Evolutionary conservation across 2,329 filamentous ascomycete genomes (phyloP).

Genomic region (Hypoxylon sp.): DNA sequence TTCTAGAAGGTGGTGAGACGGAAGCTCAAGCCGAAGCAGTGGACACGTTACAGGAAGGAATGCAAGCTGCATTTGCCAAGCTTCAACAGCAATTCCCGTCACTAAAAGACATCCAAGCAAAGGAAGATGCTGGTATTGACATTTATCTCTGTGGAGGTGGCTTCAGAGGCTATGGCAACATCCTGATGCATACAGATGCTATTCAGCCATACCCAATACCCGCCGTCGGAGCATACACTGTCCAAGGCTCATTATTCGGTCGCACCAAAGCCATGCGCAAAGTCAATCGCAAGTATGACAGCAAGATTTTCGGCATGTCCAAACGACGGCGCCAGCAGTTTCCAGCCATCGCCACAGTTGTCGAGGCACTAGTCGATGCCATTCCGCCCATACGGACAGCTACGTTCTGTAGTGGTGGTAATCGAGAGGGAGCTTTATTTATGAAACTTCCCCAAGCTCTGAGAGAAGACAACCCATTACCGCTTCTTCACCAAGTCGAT

Average conservation of each 20-base stretch:
- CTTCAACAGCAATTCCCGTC: slow-evolving; percentile 62
- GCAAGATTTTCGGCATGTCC: slow-evolving; percentile 80
- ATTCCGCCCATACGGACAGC: slow-evolving; percentile 78
- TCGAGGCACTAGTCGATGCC: slow-evolving; percentile 77
- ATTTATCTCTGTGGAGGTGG: slow-evolving; percentile 91
- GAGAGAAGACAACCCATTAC: slow-evolving; percentile 74
- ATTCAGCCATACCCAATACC: slow-evolving; percentile 85
- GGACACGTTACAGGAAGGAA: slow-evolving; percentile 66
- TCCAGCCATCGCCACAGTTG: slow-evolving; percentile 82
- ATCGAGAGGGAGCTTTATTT: slow-evolving; percentile 85
- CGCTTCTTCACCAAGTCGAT: slow-evolving; percentile 49
- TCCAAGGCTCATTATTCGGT: slow-evolving; percentile 69
- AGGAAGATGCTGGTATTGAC: slow-evolving; percentile 63
- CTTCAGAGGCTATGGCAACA: slow-evolving; percentile 90
- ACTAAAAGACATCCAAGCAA: slow-evolving; percentile 60
- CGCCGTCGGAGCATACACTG: slow-evolving; percentile 82
- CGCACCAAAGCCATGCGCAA: slow-evolving; percentile 64
- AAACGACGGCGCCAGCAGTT: slow-evolving; percentile 83
- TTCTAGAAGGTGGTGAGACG: slow-evolving; percentile 58
- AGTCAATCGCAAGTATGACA: slow-evolving; percentile 62
- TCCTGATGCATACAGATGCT: slow-evolving; percentile 82
- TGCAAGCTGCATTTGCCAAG: slow-evolving; percentile 70
- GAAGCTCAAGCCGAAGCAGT: slow-evolving; percentile 60
- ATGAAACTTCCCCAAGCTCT: slow-evolving; percentile 71
- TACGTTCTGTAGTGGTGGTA: slow-evolving; percentile 88